phyloP scores from a whole-genome alignment of 2,329 filamentous ascomycete species.

The Cladophialophora immunda region DNA sequence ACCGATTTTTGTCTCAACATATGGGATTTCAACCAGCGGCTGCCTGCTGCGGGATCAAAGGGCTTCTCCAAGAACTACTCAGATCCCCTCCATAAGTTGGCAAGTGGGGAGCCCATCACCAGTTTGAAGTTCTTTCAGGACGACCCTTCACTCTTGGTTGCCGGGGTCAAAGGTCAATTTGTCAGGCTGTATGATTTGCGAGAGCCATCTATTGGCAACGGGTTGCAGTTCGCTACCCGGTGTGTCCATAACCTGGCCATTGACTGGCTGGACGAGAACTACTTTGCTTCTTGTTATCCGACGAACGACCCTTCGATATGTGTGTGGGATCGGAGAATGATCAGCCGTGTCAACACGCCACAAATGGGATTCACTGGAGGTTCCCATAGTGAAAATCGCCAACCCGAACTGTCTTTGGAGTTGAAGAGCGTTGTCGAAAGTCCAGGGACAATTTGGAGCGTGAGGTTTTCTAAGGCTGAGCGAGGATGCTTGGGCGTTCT shows the following conservation, averaged over 20 bases:
- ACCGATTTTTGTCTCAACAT: constrained; percentile 72
- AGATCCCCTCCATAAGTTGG: constrained; percentile 66
- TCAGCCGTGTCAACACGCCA: constrained; percentile 49
- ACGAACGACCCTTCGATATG: constrained; percentile 66
- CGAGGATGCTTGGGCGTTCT: constrained; percentile 66
- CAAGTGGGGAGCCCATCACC: constrained; percentile 68
- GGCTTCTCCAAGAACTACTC: constrained; percentile 36
- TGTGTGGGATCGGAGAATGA: constrained; percentile 68
- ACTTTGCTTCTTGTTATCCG: constrained; percentile 67
- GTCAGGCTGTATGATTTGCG: constrained; percentile 70
- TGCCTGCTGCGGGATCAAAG: constrained; percentile 46
- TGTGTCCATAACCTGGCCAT: constrained; percentile 72
- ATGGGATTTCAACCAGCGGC: constrained; percentile 66
- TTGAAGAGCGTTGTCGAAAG: constrained; percentile 63
- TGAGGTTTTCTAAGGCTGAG: constrained; percentile 67
- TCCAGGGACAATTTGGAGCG: constrained; percentile 66
- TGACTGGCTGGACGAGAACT: constrained; percentile 71
- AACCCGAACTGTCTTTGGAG: constrained; percentile 61
- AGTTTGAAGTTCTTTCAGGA: constrained; percentile 71
- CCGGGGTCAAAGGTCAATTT: constrained; percentile 68
- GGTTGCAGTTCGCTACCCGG: constrained; percentile 62
- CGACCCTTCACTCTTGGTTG: constrained; percentile 68
- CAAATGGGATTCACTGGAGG: constrained; percentile 45
- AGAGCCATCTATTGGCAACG: constrained; percentile 49
- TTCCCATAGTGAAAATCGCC: constrained; percentile 47